Evolutionary conservation across 257 asterid genomes (phyloP).

Genomic region (Ehretia macrophylla): DNA sequence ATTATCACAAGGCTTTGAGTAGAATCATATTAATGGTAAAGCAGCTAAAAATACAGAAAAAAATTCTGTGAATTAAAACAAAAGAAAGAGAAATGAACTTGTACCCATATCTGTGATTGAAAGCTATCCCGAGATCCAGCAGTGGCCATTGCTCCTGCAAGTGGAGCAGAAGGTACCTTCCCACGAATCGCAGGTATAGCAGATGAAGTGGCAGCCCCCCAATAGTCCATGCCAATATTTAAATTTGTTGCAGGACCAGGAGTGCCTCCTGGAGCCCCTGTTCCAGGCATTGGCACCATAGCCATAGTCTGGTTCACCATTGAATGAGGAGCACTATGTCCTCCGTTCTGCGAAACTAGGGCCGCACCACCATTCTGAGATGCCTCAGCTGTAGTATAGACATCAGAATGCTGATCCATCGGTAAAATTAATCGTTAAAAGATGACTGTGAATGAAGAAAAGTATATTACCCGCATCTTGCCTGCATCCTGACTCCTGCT

Average conservation of each 20-base stretch:
- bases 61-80: background rate
- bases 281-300: slow-evolving; percentile 44
- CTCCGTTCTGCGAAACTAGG: slow-evolving; percentile 66
- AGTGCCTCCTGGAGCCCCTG: slow-evolving; percentile 60
- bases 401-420: slow-evolving; percentile 11
- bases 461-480: slow-evolving; percentile 51
- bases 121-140: slow-evolving; percentile 58
- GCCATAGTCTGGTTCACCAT: slow-evolving; percentile 40
- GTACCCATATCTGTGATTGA: slow-evolving; percentile 76
- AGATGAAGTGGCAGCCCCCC: slow-evolving; percentile 61
- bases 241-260: slow-evolving; percentile 88
- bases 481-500: slow-evolving; percentile 49
- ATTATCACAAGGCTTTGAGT: background rate
- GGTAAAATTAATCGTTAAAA: slow-evolving; percentile 12
- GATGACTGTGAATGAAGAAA: slow-evolving; percentile 2
- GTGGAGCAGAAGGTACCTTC: slow-evolving; percentile 53
- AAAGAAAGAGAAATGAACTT: slow-evolving; percentile 30
- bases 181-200: slow-evolving; percentile 62
- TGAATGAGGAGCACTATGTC: slow-evolving; percentile 38
- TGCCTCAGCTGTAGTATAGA: slow-evolving; percentile 50
- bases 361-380: slow-evolving; percentile 58
- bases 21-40: slow-evolving; percentile 1
- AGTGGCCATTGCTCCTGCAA: slow-evolving; percentile 49
- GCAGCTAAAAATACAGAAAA: slow-evolving; percentile 4
- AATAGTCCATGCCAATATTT: slow-evolving; percentile 88